Evolutionary conservation across 1,139 yeast genomes (phyloP), one percentile per base, ranked within the genome.

Genomic region (Saccharomycopsis phalli): DNA sequence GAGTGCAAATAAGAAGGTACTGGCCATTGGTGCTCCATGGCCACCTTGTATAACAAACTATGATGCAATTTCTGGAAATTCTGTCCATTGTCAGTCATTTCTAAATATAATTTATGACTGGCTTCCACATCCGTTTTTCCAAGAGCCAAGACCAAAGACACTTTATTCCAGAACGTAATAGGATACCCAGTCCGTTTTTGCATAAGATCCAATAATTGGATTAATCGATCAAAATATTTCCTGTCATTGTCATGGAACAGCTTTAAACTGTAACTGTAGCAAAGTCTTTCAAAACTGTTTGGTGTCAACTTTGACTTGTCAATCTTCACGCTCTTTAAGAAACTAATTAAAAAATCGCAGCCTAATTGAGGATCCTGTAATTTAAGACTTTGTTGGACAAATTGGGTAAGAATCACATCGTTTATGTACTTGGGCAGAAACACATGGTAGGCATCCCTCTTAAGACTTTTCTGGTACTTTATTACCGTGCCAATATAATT

Each of bases 21-120:
- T 25, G 37, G 36, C 47, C 47, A 44, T 7, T 32, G 34, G 21
- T 41, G 38, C 19, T 38, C 45, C 10, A 26, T 22, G 14, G 47
- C 47, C 5, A 44, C 19, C 6, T 33, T 34, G 11, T 42, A 34
- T 17, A 44, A 23, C n/a, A 44, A 30, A 11, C 32, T 13, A 34
- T 36, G 38, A n/a, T 34, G 31, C 2, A 44, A 21, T 7, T 31
- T 18, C 13, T 29, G 17, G 31, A 29, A 43, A 18, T 36, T 31
- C 14, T 26, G 20, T 13, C 35, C 37, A 14, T 32, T 16, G 8
- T 34, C 26, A 8, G 37, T 31, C 11, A 40, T 14, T 7, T 34
- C 28, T 33, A 36, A 18, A 18, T 19, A 41, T 28, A 30, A 37
- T 2, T 34, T 18, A 23, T 33, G 29, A 26, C 41, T 38, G 17